Evolutionary conservation across 2,329 filamentous ascomycete species (phyloP), one percentile per base, ranked within the genome.

Genomic region (Thielaviopsis punctulata): DNA sequence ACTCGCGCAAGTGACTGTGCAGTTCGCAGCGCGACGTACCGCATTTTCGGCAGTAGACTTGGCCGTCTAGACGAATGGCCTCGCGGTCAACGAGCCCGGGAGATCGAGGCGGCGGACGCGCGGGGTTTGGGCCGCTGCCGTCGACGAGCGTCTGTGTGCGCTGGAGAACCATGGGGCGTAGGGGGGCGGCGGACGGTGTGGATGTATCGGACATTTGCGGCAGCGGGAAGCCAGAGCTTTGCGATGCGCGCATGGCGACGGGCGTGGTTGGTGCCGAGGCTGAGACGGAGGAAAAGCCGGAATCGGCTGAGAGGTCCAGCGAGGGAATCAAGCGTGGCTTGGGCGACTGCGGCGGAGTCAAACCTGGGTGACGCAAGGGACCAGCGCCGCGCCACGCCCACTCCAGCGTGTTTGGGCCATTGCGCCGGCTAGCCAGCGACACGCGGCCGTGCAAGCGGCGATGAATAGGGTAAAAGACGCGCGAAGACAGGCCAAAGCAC

Each of bases 31-130:
- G 71, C 41, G 68, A 72, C 55, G 75, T 71, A 48, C 75, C 76
- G 57, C 78, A 82, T 62, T 80, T 79, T 54, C 73, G 69, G 63
- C 78, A 82, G 62, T 77, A 75, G 5, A 77, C 73, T 60, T 79
- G 76, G 21, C 76, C 77, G 52, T 71, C 71, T 48, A 76, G 69
- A 22, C 74, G 70, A 58, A 77, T 65, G 60, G 65, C 64, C 6
- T 71, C 68, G 33, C 75, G 67, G 24, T 63, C 62, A 10, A 45
- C 54, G 59, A 60, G 50, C 59, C 58, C 53, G 56, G 41, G 22
- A n/a, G 30, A 36, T n/a, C n/a, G 13, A 15, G 30, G 30, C 13
- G 10, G 30, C 30, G 30, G 30, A 1, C 30, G 30, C 30, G 30
- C 30, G 30, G 30, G 30, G 30, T 36, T 36, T 15, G 13, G 10